Evolutionary conservation across 331 rosid species (phyloP), one percentile per base, ranked within the genome.

Genomic region (Dryas integrifolia): DNA sequence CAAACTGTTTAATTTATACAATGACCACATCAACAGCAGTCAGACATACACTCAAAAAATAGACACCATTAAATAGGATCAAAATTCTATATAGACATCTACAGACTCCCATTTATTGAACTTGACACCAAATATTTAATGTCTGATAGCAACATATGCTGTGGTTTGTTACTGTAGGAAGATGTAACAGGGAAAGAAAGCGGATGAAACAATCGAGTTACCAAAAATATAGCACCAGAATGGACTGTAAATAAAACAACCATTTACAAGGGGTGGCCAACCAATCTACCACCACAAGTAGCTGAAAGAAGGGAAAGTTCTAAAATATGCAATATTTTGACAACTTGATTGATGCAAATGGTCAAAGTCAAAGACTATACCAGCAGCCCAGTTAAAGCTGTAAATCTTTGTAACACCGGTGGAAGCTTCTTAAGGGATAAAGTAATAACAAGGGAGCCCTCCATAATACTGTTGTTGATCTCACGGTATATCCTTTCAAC

Each of bases 341-440:
- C 46, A 70, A n/a, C 44, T 56, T 56, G 50, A 38, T 35, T 43
- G 47, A 68, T 1, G 16, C 65, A 59, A 47, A 67, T 70, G 62
- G 55, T 75, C 56, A 76, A 45, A 74, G 77, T 75, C 56, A 76
- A 45, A 74, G 77, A 62, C 73, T 15, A 61, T 91, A 94, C 98
- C 96, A 94, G 84, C 72, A 94, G 97, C 81, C 98, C 98, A 48
- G 96, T 89, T 81, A 94, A 81, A 51, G 98, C 98, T 0, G 96
- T 88, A 62, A 94, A 87, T 87, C 87, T 94, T 65, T 87, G 81
- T 69, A 94, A 78, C 69, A 89, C 98, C 65, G 85, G 61, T 0
- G 92, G 89, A 77, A 94, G 95, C 86, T 85, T 88, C 84, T 79
- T 71, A 24, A 94, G 96, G 1, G 51, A 5, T 73, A 94, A 79